These are phyloP conservation scores for Thalassiosira exigua DNA, from an alignment of 352 stramenopile genomes.

Conservation along the genomic window DNA sequence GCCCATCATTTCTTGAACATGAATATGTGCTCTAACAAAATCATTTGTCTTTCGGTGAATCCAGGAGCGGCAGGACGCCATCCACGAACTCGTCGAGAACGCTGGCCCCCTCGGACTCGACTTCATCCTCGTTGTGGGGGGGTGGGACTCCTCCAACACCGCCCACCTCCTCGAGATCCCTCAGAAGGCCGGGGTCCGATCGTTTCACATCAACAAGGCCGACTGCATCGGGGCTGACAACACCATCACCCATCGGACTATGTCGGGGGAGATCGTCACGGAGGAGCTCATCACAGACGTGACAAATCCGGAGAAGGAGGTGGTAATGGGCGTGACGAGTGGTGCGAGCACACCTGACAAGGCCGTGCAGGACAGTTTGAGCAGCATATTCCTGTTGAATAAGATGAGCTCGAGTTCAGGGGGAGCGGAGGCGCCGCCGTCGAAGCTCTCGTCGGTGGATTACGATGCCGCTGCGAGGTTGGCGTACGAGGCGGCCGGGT, in stretches of 20 bases:
- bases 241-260: conserved; percentile 86
- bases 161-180: conserved; percentile 89
- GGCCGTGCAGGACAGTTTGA: conserved; percentile 83
- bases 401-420: conserved; percentile 48
- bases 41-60: too few species aligned
- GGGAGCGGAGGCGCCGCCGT: not conserved
- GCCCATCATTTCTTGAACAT: too few species aligned
- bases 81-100: conserved; percentile 86
- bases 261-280: conserved; percentile 82
- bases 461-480: conserved; percentile 58
- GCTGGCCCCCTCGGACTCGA: conserved; percentile 75
- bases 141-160: conserved; percentile 89
- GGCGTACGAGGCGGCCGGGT: conserved; percentile 62
- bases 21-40: too few species aligned
- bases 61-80: conserved; percentile 87
- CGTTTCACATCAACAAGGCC: conserved; percentile 88
- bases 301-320: conserved; percentile 72
- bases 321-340: conserved; percentile 84
- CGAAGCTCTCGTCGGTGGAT: conserved; percentile 56
- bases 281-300: conserved; percentile 77
- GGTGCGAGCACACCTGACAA: conserved; percentile 84
- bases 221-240: conserved; percentile 86
- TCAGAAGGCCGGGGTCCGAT: conserved; percentile 77
- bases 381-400: conserved; percentile 87
- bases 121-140: conserved; percentile 89